Base-by-base conservation (phyloP, 306 rosid species). In the Cicer arietinum region DNA sequence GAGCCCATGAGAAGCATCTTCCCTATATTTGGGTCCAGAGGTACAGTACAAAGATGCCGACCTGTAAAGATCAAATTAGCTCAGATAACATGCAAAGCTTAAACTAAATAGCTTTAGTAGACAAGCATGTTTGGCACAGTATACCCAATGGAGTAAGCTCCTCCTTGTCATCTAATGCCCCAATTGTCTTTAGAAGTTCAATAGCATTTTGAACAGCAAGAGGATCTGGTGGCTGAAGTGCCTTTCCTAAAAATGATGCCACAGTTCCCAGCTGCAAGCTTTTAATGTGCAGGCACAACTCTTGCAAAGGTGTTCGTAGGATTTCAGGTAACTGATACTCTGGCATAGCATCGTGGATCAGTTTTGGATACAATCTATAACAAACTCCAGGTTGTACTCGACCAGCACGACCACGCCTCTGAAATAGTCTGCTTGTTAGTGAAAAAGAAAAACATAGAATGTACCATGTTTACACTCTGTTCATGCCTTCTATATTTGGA, bases 321-420 rank as follows among this genome's bases (percentile, higher is more conserved):
- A 94, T 93, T 82, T 94, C 98, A 79, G 98, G 94, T 73, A 91
- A 84, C 88, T 91, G 98, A 82, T 91, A 94, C 43, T 86, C 85
- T 79, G 84, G 92, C 98, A 94, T 94, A 78, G 87, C 97, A 58
- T 91, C 94, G 1, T 94, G 88, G 76, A 94, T 84, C 77, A 94
- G 76, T 87, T 88, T 88, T 17, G 98, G 97, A 86, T 94, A 94
- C 74, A 94, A 70, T 75, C 96, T 91, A 80, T 84, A 91, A 81
- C 98, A 94, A 67, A 91, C 91, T 77, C 98, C 98, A 70, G 98
- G 94, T 78, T 88, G 98, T 64, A 91, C 98, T 75, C 98, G 94
- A 62, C 98, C 98, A 80, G 98, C 98, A 80, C 97, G 98, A 20
- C 98, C 98, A 72, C 88, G 92, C 79, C 98, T 94, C 98, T 94